Conservation (phyloP, 2,329 filamentous ascomycete species). For the Alternaria brassicae region DNA sequence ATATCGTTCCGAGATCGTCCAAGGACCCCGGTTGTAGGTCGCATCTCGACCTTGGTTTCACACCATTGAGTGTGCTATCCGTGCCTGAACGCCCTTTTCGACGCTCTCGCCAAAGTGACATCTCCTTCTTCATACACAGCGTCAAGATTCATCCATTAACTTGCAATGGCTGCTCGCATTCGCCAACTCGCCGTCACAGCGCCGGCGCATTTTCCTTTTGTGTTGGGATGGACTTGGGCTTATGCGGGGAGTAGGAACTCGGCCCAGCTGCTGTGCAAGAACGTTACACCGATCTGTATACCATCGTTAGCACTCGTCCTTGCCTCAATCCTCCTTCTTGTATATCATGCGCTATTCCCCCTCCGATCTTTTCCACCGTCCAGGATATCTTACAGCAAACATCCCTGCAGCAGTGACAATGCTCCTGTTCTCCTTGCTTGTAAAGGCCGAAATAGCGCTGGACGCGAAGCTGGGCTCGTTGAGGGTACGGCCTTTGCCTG, state of each 20-base stretch:
- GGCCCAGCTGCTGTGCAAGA: constrained; percentile 61
- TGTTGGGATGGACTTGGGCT: constrained; percentile 21
- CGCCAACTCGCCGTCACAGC: neutral
- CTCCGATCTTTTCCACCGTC: neutral
- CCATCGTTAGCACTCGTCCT: constrained; percentile 25
- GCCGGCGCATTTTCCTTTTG: neutral
- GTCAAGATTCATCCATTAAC: neutral
- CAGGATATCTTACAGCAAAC: constrained; percentile 56
- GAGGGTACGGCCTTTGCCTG: constrained; percentile 35
- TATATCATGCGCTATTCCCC: neutral
- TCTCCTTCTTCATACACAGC: constrained; percentile 4
- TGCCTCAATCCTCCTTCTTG: neutral
- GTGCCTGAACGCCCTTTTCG: constrained; percentile 6
- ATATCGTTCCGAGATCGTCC: constrained; percentile 3
- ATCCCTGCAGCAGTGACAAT: constrained; percentile 58
- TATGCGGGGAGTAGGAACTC: constrained; percentile 60
- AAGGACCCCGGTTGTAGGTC: neutral
- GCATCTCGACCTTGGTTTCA: neutral
- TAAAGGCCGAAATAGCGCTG: constrained; percentile 51
- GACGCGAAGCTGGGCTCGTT: constrained; percentile 51
- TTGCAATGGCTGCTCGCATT: neutral
- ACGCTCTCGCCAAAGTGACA: neutral
- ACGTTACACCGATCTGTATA: constrained; percentile 58
- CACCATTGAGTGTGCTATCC: neutral
- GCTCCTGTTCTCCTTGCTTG: constrained; percentile 58